A percentile compares a stretch with the other conserved stretches of the same genome.
phyloP scores from a whole-genome alignment of 768 basidiomycete genomes.

The Naganishia onofrii region DNA sequence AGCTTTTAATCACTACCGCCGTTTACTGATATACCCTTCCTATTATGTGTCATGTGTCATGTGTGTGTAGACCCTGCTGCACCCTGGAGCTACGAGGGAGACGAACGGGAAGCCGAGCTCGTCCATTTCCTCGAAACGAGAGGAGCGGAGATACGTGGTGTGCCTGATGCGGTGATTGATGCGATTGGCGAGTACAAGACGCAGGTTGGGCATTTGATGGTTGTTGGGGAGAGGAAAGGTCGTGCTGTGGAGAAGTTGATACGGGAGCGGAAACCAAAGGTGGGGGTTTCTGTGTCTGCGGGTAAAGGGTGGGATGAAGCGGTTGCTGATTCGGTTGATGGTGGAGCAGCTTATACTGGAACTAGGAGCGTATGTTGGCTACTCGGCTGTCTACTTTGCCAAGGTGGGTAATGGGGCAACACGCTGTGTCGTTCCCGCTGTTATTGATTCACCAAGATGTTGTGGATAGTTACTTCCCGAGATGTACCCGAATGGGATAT shows the following conservation, averaged over 20 bases:
- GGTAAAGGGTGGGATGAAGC: not conserved
- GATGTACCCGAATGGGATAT: conserved; percentile 36
- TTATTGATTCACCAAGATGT: too few relatives aligned
- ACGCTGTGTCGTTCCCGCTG: too few relatives aligned
- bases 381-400: conserved; percentile 16
- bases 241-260: conserved; percentile 40
- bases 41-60: too few relatives aligned
- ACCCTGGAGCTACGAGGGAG: conserved; percentile 1
- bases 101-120: conserved; percentile 10
- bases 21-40: not conserved
- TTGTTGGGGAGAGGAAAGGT: conserved; percentile 47
- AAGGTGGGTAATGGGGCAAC: conserved; percentile 10
- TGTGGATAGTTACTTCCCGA: conserved; percentile 38
- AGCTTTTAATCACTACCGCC: too few relatives aligned
- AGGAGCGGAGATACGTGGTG: not conserved
- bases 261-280: conserved; percentile 41
- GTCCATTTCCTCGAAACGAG: not conserved
- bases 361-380: conserved; percentile 21
- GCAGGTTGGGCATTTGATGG: conserved; percentile 39
- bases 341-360: conserved; percentile 8
- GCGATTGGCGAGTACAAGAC: conserved; percentile 16
- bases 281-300: conserved; percentile 10
- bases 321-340: too few relatives aligned
- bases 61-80: not conserved
- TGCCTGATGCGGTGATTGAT: conserved; percentile 5